phyloP scores from a whole-genome alignment of 371 early-diverging fungal species.

The Lichtheimia ornata region DNA sequence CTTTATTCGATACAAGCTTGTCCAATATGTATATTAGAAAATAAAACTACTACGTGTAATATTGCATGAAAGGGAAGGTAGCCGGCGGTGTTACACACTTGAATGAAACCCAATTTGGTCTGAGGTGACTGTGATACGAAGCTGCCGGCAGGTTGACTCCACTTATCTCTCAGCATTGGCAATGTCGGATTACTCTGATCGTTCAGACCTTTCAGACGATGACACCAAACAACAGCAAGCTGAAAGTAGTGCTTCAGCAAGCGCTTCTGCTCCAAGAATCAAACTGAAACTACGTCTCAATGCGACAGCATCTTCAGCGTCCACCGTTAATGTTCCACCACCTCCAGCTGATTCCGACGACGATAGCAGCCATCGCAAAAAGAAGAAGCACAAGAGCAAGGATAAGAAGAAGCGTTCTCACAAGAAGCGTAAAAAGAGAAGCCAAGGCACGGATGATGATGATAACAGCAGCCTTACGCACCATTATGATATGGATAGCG shows the following conservation, averaged over 20 bases:
- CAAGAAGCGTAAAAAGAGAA: conserved; percentile 37
- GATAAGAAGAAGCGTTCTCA: conserved; percentile 36
- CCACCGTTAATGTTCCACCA: conserved; percentile 9
- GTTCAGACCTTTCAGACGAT: conserved; percentile 5
- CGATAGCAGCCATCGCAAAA: conserved; percentile 12
- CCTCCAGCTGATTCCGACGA: conserved; percentile 1
- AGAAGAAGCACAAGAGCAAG: conserved; percentile 37
- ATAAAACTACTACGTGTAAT: background rate
- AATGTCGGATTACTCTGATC: conserved; percentile 7
- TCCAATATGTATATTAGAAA: conserved; percentile 69
- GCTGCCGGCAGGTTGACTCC: too few species aligned
- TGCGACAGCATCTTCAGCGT: conserved; percentile 20
- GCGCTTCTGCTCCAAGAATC: conserved; percentile 19
- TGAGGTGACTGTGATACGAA: too few species aligned
- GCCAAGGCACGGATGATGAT: conserved; percentile 19
- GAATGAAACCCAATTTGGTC: too few species aligned
- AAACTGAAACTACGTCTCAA: conserved; percentile 42
- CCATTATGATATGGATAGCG: conserved; percentile 19
- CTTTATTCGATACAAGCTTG: conserved; percentile 75
- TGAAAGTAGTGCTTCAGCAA: background rate
- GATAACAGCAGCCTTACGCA: background rate
- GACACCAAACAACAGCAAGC: background rate
- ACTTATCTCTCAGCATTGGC: background rate
- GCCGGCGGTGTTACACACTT: too few species aligned
- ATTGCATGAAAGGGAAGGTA: too few species aligned